Base-by-base conservation (phyloP, 805 yeast genomes). In the Ogataea glucozyma region DNA sequence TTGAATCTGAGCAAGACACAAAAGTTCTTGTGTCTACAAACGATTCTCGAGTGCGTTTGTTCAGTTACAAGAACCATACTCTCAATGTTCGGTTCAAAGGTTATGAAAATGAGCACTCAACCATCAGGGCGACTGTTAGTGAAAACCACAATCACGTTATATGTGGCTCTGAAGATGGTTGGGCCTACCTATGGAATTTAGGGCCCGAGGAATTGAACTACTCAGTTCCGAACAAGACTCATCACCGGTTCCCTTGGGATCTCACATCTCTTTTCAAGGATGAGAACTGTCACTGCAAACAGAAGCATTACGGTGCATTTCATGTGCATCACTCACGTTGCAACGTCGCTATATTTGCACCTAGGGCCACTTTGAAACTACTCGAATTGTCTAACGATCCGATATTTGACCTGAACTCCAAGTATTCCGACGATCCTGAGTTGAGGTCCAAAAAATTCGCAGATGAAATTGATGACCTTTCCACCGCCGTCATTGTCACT, bases 151-250 rank as follows among this genome's bases (percentile, higher is more conserved):
- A 65, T 10, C 78, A 76, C 55, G 73, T 89, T 5, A 73, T 89
- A 7, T 72, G 85, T 6, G 96, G 96, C 0, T 85, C 95, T 10
- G 97, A 90, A 59, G 93, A 90, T 64, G 88, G 86, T 52, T 81
- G 89, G 81, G 78, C 86, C 11, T 90, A 89, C 57, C 66, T 87
- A 10, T 91, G 98, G 98, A 73, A 75, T 42, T 62, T 74, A 13
- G 47, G 51, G 22, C 23, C 35, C 4, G 51, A 44, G 6, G 46
- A 41, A 12, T 4, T 51, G 4, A 26, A 38, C 7, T 19, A 41
- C 10, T n/a, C 22, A 11, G 43, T 42, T 12, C 23, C 34, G 8
- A 26, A 27, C 17, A 47, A 45, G 36, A 26, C 44, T 41, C 56
- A 63, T 26, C 52, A 66, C 65, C 51, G 74, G 66, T 57, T 71